A percentile compares a stretch with the other conserved stretches of the same genome.
phyloP scores from a whole-genome alignment of 257 asterid genomes.

The Solanum bulbocastanum region DNA sequence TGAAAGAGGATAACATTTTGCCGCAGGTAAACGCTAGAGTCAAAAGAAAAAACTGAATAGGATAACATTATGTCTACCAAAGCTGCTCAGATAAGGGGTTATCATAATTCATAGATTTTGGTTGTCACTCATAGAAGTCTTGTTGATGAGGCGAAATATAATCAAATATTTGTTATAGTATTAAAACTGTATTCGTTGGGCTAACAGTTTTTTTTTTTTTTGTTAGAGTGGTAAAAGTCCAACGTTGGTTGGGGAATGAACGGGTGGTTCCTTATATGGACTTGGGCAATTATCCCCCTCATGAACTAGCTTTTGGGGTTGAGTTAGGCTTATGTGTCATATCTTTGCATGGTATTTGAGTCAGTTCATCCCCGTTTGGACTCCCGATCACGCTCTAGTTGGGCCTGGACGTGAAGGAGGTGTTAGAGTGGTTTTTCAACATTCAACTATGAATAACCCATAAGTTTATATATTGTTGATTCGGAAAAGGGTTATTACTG shows the following conservation, averaged over 20 bases:
- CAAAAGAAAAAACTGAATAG: neutral
- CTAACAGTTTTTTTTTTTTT: neutral
- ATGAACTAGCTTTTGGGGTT: no score
- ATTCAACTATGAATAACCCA: no score
- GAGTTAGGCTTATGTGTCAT: no score
- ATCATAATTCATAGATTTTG: constrained; percentile 44
- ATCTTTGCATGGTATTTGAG: no score
- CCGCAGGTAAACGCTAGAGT: neutral
- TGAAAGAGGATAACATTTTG: neutral
- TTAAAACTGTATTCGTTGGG: neutral
- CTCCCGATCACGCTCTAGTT: no score
- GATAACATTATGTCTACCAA: neutral
- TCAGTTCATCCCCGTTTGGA: no score
- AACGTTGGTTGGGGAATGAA: neutral
- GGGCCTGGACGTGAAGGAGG: fast-evolving
- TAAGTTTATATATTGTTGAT: no score
- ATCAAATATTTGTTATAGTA: neutral
- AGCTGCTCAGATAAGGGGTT: constrained; percentile 24
- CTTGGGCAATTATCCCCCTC: no score
- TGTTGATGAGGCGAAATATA: neutral
- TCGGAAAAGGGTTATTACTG: no score
- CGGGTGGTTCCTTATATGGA: no score
- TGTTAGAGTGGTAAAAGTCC: neutral
- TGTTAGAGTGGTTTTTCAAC: no score
- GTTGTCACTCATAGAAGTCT: constrained; percentile 52